These are phyloP conservation scores for Cutaneotrichosporon cavernicola DNA, from an alignment of 1,284 basidiomycete genomes.

Conservation along the genomic window DNA sequence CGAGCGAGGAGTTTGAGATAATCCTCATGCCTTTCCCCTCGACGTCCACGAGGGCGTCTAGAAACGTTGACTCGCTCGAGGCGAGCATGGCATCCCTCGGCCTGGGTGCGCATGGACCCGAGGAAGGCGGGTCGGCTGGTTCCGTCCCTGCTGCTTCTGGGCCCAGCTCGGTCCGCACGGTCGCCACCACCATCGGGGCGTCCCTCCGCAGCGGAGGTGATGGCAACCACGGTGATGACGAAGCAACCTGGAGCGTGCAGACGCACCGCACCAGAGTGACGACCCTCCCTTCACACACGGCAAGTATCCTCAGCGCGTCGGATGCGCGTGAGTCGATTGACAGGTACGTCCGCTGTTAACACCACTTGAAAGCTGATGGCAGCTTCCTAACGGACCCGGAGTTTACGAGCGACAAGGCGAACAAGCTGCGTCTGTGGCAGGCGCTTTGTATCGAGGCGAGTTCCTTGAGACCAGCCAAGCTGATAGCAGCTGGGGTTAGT, in stretches of 20 bases:
- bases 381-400: slow-evolving; percentile 20
- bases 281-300: background rate
- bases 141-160: too few species aligned
- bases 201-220: background rate
- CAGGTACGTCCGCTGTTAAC: slow-evolving; percentile 9
- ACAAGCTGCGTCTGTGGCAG: slow-evolving; percentile 49
- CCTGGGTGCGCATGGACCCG: background rate
- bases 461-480: background rate
- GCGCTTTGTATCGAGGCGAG: slow-evolving; percentile 48
- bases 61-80: background rate
- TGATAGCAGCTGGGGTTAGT: slow-evolving; percentile 34
- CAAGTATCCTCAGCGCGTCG: slow-evolving; percentile 10
- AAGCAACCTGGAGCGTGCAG: background rate
- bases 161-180: background rate
- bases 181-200: background rate
- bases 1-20: slow-evolving; percentile 11
- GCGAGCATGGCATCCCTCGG: background rate
- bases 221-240: background rate
- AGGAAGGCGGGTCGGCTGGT: background rate
- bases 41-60: background rate
- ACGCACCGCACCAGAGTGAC: background rate
- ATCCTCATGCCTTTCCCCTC: slow-evolving; percentile 8
- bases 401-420: slow-evolving; percentile 35
- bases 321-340: slow-evolving; percentile 19
- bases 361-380: background rate